Evolutionary conservation across 345 rosid species (phyloP).

Genomic region (Mangifera indica): DNA sequence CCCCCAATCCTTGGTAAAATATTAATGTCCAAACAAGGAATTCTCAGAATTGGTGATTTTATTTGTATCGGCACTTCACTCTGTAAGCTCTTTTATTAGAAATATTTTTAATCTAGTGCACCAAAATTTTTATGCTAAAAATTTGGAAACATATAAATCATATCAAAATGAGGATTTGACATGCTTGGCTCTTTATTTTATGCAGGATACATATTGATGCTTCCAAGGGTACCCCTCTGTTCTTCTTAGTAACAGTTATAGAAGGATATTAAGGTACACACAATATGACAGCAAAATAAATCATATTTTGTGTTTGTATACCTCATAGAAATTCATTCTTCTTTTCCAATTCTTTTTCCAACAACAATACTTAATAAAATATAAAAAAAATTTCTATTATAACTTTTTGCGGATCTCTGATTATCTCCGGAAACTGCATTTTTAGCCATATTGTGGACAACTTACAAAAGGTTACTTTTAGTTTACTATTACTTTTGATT

Average conservation of each 20-base stretch:
- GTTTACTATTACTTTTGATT: background rate
- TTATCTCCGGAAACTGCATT: background rate
- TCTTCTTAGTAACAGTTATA: background rate
- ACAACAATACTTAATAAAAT: background rate
- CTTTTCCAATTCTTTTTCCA: background rate
- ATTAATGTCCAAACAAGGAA: too few species aligned
- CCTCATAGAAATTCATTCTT: slow-evolving; percentile 9
- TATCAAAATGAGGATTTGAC: background rate
- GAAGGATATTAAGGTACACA: slow-evolving; percentile 18
- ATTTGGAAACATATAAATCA: background rate
- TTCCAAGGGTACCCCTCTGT: background rate
- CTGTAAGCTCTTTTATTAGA: too few species aligned
- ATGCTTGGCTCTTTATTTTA: slow-evolving; percentile 8
- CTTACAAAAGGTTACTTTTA: background rate
- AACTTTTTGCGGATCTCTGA: background rate
- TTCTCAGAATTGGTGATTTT: too few species aligned
- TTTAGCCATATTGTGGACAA: background rate
- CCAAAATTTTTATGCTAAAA: background rate
- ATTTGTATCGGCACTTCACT: too few species aligned
- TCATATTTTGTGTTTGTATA: slow-evolving; percentile 6
- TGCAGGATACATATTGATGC: slow-evolving; percentile 16
- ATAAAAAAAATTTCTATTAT: background rate
- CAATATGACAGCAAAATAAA: slow-evolving; percentile 4
- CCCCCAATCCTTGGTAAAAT: too few species aligned
- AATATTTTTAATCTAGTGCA: background rate